Conservation (phyloP, 257 asterid genomes). For the Schizonepeta tenuifolia region DNA sequence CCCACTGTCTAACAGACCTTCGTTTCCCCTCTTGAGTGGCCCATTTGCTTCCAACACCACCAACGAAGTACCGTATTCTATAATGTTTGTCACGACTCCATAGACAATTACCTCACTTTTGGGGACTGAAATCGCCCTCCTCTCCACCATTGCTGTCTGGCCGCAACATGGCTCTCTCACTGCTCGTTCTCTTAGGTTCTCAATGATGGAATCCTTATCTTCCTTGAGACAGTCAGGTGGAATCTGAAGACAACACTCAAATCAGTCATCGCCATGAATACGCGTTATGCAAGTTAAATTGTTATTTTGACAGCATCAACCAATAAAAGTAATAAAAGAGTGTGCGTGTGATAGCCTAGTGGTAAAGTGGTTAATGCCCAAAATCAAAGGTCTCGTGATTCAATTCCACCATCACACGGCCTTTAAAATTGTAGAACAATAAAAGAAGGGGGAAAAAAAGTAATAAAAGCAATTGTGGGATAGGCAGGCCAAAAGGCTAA, state of each 20-base stretch:
- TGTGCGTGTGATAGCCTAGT: no score
- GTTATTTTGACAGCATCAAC: background rate
- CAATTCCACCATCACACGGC: no score
- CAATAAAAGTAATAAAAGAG: background rate
- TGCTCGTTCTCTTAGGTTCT: conserved; percentile 60
- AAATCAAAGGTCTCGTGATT: no score
- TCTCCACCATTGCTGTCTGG: conserved; percentile 71
- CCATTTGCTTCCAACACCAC: conserved; percentile 39
- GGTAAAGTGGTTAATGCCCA: no score
- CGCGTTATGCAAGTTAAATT: background rate
- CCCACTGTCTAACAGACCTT: conserved; percentile 40
- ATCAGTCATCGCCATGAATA: background rate
- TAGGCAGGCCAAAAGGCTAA: conserved; percentile 1
- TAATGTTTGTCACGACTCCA: conserved; percentile 71
- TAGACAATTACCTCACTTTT: conserved; percentile 60
- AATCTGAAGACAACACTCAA: conserved; percentile 42
- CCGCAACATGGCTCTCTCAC: conserved; percentile 66
- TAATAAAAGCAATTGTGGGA: background rate
- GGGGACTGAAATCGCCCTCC: conserved; percentile 51
- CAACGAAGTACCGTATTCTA: conserved; percentile 44
- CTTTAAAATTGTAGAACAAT: no score
- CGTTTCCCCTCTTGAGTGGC: conserved; percentile 51
- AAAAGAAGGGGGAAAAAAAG: no score
- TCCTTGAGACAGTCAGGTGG: conserved; percentile 44
- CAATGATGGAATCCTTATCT: conserved; percentile 57